Percentiles rank a stretch among this genome's conserved stretches.
These are phyloP conservation scores for Boechera stricta DNA, from an alignment of 345 rosid genomes.

Conservation along the genomic window DNA sequence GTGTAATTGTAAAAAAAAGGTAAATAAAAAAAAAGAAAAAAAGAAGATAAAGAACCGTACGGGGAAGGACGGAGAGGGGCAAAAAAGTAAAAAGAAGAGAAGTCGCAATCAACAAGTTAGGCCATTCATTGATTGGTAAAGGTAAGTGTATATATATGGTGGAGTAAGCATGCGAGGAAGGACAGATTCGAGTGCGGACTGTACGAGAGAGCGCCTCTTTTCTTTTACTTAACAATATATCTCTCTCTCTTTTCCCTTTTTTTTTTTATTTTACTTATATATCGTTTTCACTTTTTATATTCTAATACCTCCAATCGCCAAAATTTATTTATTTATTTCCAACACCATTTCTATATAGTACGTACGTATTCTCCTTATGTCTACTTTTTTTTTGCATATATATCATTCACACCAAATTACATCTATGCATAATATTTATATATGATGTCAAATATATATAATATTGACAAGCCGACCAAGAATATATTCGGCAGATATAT, in stretches of 20 bases:
- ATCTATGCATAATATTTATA: too few relatives aligned
- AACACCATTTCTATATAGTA: not conserved
- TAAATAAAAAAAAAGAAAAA: not conserved
- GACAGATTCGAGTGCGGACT: slow-evolving; percentile 46
- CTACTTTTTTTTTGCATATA: not conserved
- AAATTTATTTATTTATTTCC: not conserved
- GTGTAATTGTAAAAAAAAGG: not conserved
- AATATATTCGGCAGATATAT: slow-evolving; percentile 21
- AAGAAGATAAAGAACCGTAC: slow-evolving; percentile 28
- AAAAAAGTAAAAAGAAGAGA: slow-evolving; percentile 27
- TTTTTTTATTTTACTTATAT: too few relatives aligned
- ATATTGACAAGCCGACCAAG: slow-evolving; percentile 19
- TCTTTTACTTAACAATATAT: too few relatives aligned
- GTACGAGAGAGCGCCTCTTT: slow-evolving; percentile 26
- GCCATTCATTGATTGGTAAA: slow-evolving; percentile 5
- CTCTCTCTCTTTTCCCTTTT: too few relatives aligned
- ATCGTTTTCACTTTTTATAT: too few relatives aligned
- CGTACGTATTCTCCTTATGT: too few relatives aligned
- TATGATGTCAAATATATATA: too few relatives aligned
- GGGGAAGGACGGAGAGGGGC: slow-evolving; percentile 45
- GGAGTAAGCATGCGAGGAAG: slow-evolving; percentile 52
- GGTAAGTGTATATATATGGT: slow-evolving; percentile 25
- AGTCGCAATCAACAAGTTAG: slow-evolving; percentile 43
- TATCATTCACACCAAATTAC: too few relatives aligned
- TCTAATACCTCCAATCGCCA: too few relatives aligned